These are phyloP conservation scores for Alternaria sp. DNA, from an alignment of 2,329 filamentous ascomycete genomes.

Conservation along the genomic window DNA sequence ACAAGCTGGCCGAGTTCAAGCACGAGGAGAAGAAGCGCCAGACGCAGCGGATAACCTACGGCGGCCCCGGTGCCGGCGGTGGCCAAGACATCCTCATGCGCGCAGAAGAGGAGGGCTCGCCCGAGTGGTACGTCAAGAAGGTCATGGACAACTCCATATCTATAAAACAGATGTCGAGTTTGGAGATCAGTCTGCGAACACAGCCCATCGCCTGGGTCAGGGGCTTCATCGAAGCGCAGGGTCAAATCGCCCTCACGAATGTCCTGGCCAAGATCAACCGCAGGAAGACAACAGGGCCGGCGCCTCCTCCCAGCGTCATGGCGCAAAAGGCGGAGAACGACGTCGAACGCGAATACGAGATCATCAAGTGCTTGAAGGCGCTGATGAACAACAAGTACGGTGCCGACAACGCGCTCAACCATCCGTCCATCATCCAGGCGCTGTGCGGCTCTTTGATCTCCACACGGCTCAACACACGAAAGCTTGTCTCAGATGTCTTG, in stretches of 20 bases:
- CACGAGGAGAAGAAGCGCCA: conserved; percentile 88
- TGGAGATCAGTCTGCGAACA: conserved; percentile 92
- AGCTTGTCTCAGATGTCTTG: conserved; percentile 92
- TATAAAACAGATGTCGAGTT: conserved; percentile 86
- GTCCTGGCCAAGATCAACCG: conserved; percentile 93
- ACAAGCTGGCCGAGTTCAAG: conserved; percentile 90
- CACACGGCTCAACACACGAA: conserved; percentile 86
- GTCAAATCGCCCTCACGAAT: conserved; percentile 93
- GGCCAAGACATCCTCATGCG: conserved; percentile 71
- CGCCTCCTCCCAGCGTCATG: conserved; percentile 62
- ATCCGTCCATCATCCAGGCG: conserved; percentile 88
- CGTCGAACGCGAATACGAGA: conserved; percentile 92
- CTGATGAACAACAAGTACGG: conserved; percentile 99
- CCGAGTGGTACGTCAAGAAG: conserved; percentile 97
- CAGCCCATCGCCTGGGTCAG: conserved; percentile 98
- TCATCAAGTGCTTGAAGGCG: conserved; percentile 95
- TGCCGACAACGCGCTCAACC: conserved; percentile 89
- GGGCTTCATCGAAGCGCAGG: conserved; percentile 95
- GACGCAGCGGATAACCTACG: conserved; percentile 69
- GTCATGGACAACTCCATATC: conserved; percentile 96
- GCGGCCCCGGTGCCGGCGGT: conserved; percentile 49
- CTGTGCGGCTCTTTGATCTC: conserved; percentile 87
- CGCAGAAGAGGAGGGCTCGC: conserved; percentile 92
- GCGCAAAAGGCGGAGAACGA: conserved; percentile 71
- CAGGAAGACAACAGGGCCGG: conserved; percentile 76